Evolutionary conservation across 768 basidiomycete species (phyloP), one percentile per base, ranked within the genome.

Genomic region (Boletus rubroflammeus): DNA sequence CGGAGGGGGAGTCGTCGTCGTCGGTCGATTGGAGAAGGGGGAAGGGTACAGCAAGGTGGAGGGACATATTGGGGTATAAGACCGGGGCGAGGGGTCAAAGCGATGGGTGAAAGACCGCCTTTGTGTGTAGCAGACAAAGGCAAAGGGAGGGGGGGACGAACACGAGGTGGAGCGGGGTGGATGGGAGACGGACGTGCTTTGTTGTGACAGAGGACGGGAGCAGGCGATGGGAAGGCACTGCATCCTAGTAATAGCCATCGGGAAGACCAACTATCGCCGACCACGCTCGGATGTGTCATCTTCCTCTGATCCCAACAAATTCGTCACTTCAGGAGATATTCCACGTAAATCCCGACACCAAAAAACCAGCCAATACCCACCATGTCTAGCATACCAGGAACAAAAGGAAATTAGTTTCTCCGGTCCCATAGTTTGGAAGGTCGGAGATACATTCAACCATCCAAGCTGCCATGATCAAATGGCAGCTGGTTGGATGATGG

Each of bases 81-180:
- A 55, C 32, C 15, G 23, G 13, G 54, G 54, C 47, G 28, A 21
- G 31, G 25, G 36, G 60, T 54, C 65, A 67, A 67, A 70, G 65
- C 59, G 50, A 39, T 2, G 3, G 61, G 47, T 45, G 47, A 65
- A 55, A 46, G 51, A 32, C 54, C 31, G n/a, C 36, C 69, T 69
- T 70, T 70, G 67, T 69, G 58, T 52, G 39, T 6, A 6, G 31
- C 6, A 3, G 34, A 71, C 63, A 70, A 70, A 58, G 62, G 64
- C n/a, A n/a, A n/a, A n/a, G n/a, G n/a, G n/a, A n/a, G 63, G 10
- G 8, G 15, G 13, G 35, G 23, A 28, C 21, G 48, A 13, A 25
- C 35, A 57, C 54, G 49, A 29, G 51, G 54, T 38, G 46, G 47
- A 45, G 19, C 32, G 32, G 2, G 21, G 43, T 23, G 52, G 47